Evolutionary conservation across 2,329 filamentous ascomycete species (phyloP).

Genomic region (Microcyclosporella mali): DNA sequence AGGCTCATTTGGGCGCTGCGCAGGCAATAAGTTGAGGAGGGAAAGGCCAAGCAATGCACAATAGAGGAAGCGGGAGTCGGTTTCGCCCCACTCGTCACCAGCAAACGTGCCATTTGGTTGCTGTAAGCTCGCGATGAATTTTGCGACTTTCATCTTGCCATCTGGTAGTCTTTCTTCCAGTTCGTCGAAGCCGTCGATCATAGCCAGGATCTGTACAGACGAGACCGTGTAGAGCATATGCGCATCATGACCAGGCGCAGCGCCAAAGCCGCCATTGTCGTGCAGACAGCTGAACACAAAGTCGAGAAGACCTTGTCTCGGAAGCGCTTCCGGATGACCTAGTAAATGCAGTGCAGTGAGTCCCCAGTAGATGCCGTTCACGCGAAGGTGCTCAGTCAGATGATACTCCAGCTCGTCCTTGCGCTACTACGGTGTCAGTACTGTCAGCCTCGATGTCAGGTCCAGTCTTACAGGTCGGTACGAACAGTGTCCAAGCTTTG

Average conservation of each 20-base stretch:
- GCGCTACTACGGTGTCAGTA: constrained; percentile 46
- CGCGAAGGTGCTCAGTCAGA: constrained; percentile 90
- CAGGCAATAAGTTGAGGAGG: constrained; percentile 63
- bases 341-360: constrained; percentile 82
- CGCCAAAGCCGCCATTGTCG: constrained; percentile 83
- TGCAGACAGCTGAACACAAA: constrained; percentile 96
- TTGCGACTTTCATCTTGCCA: constrained; percentile 66
- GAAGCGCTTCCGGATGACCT: constrained; percentile 70
- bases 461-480: constrained; percentile 4
- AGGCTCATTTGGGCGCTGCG: constrained; percentile 21
- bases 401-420: constrained; percentile 97
- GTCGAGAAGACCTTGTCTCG: constrained; percentile 72
- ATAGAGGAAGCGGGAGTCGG: constrained; percentile 91
- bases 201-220: constrained; percentile 86
- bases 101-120: constrained; percentile 78
- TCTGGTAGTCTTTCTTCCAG: constrained; percentile 63
- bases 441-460: constrained; percentile 33
- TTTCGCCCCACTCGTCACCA: constrained; percentile 94
- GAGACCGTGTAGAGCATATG: constrained; percentile 96
- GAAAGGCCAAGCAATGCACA: constrained; percentile 85
- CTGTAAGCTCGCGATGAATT: constrained; percentile 78
- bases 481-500: constrained; percentile 76
- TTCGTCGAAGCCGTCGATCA: constrained; percentile 75
- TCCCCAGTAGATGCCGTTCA: constrained; percentile 97
- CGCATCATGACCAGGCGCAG: constrained; percentile 87